phyloP scores from a whole-genome alignment of 805 yeast genomes.

The Cyberlindnera samutprakarnensis region DNA sequence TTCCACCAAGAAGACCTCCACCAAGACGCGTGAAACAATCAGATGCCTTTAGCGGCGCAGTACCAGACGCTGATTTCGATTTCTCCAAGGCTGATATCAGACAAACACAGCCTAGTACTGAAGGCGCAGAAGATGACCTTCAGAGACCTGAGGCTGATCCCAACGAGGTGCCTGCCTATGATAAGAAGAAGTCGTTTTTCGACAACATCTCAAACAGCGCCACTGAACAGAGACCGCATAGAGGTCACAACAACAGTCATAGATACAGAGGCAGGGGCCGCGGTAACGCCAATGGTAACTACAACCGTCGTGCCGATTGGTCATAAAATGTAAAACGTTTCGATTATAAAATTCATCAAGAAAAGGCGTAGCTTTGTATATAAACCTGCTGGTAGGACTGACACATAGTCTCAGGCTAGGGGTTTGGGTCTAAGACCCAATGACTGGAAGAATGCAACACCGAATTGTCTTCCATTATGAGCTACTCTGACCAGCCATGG shows the following conservation, averaged over 20 bases:
- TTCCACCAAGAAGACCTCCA: conserved; percentile 5
- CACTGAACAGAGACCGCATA: conserved; percentile 32
- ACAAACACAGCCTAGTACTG: no score
- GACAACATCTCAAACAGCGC: conserved; percentile 75
- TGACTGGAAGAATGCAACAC: conserved; percentile 11
- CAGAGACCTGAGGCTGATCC: conserved; percentile 10
- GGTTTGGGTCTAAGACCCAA: conserved; percentile 8
- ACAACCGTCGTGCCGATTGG: neutral
- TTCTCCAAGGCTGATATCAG: conserved; percentile 26
- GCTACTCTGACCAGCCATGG: conserved; percentile 28
- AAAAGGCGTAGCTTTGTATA: no score
- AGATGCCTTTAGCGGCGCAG: conserved; percentile 21
- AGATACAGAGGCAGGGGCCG: conserved; percentile 12
- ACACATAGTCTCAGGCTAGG: no score
- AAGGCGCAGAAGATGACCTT: no score
- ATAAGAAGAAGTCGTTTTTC: conserved; percentile 81
- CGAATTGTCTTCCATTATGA: conserved; percentile 20
- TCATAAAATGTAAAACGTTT: neutral
- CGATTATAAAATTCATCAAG: no score
- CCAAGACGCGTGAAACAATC: conserved; percentile 4
- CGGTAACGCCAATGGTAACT: conserved; percentile 2
- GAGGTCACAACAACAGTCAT: conserved; percentile 12
- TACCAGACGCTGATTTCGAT: conserved; percentile 61
- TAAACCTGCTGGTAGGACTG: no score
- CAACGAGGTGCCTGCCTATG: conserved; percentile 39